Base-by-base conservation (phyloP, 345 rosid species). In the Arabidopsis arenosa region DNA sequence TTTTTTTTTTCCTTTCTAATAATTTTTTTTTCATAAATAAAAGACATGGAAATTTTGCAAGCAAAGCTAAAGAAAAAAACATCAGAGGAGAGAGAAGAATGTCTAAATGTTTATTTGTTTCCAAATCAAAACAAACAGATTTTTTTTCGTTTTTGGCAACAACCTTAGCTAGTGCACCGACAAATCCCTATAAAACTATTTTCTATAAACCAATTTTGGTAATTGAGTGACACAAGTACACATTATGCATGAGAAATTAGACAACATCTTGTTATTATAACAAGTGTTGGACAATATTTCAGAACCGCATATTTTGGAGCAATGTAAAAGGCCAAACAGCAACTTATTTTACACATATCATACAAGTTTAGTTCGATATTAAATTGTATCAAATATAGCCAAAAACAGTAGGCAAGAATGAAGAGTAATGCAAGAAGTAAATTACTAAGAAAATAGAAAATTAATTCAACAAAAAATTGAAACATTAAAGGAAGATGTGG, bases 21-120 rank as follows among this genome's bases (percentile, higher is more conserved):
- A 17, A 66, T 7, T 51, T 4, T 51, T 51, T 23, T 9, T 7
- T 51, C 26, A 23, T 23, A 23, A 23, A 5, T 48, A 57, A 45
- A 8, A 54, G 57, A 66, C 41, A 54, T 44, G 66, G 76, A 63
- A 70, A 70, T 26, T 77, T 70, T 77, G 53, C 72, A 70, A 77
- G 76, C 76, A 39, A 77, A 77, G 80, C 56, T 62, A 69, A n/a
- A 14, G 13, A 43, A 7, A 32, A 18, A 45, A 43, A 26, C 37
- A 36, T 59, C 59, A 21, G 10, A 60, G 49, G 59, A 60, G 51
- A 49, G 68, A 48, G 36, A 28, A 28, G 32, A 28, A 28, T 28
- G 32, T 28, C 4, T 28, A 28, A 28, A 28, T 3, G 4, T 28
- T 28, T 28, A 28, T 28, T 28, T 28, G 4, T 28, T 28, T 28